These are phyloP conservation scores for Tetrapisispora taiwanensis DNA, from an alignment of 805 yeast genomes.

Conservation along the genomic window DNA sequence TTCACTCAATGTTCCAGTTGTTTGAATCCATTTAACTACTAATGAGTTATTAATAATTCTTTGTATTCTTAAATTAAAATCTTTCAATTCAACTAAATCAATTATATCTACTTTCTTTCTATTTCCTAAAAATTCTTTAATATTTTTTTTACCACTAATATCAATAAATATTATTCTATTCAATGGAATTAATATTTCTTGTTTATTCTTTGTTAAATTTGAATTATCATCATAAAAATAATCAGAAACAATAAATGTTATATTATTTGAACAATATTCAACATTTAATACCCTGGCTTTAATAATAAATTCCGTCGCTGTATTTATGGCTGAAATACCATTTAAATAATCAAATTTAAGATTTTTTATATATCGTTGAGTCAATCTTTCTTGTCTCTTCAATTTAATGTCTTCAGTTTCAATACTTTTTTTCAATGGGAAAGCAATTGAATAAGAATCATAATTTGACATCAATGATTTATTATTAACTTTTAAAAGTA, in stretches of 20 bases:
- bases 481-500: not conserved
- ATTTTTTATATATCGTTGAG: slow-evolving; percentile 1
- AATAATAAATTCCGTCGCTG: not conserved
- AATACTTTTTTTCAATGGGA: not conserved
- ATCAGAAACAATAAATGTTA: not conserved
- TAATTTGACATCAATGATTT: not conserved
- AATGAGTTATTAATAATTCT: not conserved
- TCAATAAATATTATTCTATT: not conserved
- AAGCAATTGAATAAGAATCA: not conserved
- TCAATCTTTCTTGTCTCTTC: not conserved
- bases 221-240: not conserved
- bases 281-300: not conserved
- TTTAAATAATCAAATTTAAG: not conserved
- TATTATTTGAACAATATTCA: not conserved
- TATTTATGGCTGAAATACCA: slow-evolving; percentile 1
- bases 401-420: not conserved
- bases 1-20: not conserved
- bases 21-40: slow-evolving; percentile 1
- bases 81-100: not conserved
- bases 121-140: not conserved
- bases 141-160: not conserved
- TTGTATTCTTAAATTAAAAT: not conserved
- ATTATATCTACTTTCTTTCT: not conserved
- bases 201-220: not conserved
- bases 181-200: not conserved